Evolutionary conservation across 768 basidiomycete species (phyloP), one percentile per base, ranked within the genome.

Genomic region (Crepidotus variabilis): DNA sequence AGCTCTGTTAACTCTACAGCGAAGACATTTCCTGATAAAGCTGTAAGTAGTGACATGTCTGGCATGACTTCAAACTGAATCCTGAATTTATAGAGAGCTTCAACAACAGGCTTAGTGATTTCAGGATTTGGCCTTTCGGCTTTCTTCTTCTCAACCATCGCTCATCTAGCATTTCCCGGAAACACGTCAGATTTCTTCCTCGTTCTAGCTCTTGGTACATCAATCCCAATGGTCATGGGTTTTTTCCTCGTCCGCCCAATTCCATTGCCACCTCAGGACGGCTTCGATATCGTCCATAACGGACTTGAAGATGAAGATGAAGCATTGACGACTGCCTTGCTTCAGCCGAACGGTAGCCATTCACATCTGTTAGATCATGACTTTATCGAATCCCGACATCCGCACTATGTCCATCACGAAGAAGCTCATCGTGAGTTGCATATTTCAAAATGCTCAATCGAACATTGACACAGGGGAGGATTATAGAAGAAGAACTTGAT

Each of bases 51-150:
- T 51, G 18, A 14, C 16, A n/a, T 28, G 3, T 49, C 21, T 50
- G n/a, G 46, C 39, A 43, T 20, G 16, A 32, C n/a, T 34, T 48
- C 53, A 51, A 49, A 36, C 54, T 54, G 36, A 14, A 21, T 54
- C 36, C 55, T 21, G 45, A 45, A 50, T 23, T 48, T 46, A n/a
- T 54, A 92, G 88, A 79, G 92, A 18, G 92, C 87, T 10, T 85
- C 85, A 0, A 81, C 85, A 8, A 91, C 88, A 0, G 87, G 88
- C 1, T 67, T 92, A 8, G 92, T 94, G 33, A 71, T 94, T 18
- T 91, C 92, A 0, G 94, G 92, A 32, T 94, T 92, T 60, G 94
- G 94, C 0, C 82, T 98, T 14, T 94, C 92, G 0, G 94, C 94
- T 0, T 96, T 96, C 75, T 76, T 90, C 59, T 97, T 95, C 71